These are phyloP conservation scores for Heterobasidion occidentale DNA, from an alignment of 1,284 basidiomycete species.

Conservation along the genomic window DNA sequence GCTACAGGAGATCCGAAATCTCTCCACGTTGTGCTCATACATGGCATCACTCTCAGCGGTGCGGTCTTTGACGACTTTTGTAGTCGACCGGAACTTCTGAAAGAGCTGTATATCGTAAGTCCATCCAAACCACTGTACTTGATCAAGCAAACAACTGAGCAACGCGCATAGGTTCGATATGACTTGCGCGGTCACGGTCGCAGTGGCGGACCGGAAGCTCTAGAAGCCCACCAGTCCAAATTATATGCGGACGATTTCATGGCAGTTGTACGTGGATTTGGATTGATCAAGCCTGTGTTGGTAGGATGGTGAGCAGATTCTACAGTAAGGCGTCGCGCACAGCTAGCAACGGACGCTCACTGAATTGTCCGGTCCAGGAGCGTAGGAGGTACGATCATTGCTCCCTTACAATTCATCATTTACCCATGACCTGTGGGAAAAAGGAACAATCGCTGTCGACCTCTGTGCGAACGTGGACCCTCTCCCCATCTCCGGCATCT, in stretches of 20 bases:
- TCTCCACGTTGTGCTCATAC: slow-evolving; percentile 15
- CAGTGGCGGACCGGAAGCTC: slow-evolving; percentile 11
- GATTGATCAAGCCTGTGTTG: slow-evolving; percentile 6
- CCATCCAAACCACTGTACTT: background rate
- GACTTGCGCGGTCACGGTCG: slow-evolving; percentile 16
- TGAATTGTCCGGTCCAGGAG: background rate
- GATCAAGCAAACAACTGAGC: background rate
- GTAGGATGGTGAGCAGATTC: slow-evolving; percentile 10
- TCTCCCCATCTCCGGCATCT: background rate
- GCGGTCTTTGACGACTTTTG: slow-evolving; percentile 14
- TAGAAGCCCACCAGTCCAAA: slow-evolving; percentile 7
- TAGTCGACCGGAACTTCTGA: slow-evolving; percentile 1
- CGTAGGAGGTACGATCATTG: background rate
- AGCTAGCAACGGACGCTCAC: too few relatives aligned
- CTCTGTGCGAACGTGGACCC: background rate
- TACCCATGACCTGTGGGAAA: background rate
- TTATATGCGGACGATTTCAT: slow-evolving; percentile 13
- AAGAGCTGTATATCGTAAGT: slow-evolving; percentile 15
- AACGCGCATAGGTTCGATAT: slow-evolving; percentile 12
- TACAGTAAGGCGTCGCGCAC: too few relatives aligned
- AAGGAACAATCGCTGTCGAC: background rate
- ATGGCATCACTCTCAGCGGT: slow-evolving; percentile 12
- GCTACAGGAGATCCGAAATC: slow-evolving; percentile 13
- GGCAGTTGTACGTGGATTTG: slow-evolving; percentile 10
- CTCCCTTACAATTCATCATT: background rate